These are phyloP conservation scores for Protomyces gravidus DNA, from an alignment of 1,139 yeast species.

Conservation along the genomic window DNA sequence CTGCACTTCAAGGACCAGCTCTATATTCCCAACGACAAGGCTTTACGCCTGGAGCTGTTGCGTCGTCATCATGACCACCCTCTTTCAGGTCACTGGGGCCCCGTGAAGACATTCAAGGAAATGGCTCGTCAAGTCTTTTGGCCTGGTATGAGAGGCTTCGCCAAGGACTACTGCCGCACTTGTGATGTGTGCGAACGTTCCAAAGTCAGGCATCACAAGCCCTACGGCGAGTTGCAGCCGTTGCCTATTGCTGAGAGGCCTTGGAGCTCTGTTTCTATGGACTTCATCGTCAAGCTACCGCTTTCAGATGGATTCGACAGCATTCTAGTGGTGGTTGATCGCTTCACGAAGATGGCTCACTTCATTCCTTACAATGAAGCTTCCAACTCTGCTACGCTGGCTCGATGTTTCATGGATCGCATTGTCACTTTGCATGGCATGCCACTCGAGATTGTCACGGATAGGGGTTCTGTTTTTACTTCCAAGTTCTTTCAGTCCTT, in stretches of 20 bases:
- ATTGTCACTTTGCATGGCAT: constrained; percentile 2
- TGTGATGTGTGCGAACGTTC: constrained; percentile 11
- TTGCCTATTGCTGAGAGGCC: constrained; percentile 15
- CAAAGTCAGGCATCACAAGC: not conserved
- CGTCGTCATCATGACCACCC: not conserved
- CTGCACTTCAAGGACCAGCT: not conserved
- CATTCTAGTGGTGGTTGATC: constrained; percentile 22
- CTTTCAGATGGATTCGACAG: constrained; percentile 11
- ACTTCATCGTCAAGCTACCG: constrained; percentile 28
- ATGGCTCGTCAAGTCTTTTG: constrained; percentile 2
- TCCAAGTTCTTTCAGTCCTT: constrained; percentile 19
- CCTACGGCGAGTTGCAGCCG: constrained; percentile 12
- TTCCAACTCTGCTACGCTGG: not conserved
- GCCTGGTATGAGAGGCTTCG: constrained; percentile 3
- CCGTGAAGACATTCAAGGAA: constrained; percentile 6
- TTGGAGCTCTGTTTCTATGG: constrained; percentile 28
- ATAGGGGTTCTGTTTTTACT: constrained; percentile 9
- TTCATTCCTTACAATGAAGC: constrained; percentile 4
- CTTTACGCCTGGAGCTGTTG: not conserved
- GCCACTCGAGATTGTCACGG: constrained; percentile 14
- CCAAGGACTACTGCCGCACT: not conserved
- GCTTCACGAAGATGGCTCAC: constrained; percentile 25
- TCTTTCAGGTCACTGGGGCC: constrained; percentile 10
- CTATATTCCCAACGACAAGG: not conserved
- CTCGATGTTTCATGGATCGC: not conserved